Evolutionary conservation across 495 filamentous ascomycete species (phyloP), one percentile per base, ranked within the genome.

Genomic region (Aspergillus heteromorphus): DNA sequence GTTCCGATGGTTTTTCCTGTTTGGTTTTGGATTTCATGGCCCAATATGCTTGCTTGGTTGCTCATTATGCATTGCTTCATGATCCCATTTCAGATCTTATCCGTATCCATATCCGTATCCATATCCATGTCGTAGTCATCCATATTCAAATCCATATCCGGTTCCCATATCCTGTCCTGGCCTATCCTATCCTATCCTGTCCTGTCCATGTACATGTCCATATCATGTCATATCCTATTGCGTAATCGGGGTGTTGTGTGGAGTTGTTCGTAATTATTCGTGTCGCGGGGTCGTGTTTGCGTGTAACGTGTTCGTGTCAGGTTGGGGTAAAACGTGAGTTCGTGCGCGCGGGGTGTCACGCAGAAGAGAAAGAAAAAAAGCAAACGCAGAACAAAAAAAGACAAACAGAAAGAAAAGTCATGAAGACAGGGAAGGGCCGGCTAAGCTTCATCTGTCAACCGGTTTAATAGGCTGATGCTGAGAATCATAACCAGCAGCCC

Each of bases 401-500:
- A 34, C 27, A 45, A 54, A 58, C 53, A 40, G 17, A 40, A 62
- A 31, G 18, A 17, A 38, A 31, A 41, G 13, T 38, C 47, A 51
- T 10, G n/a, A n/a, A n/a, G n/a, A n/a, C n/a, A n/a, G n/a, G n/a
- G n/a, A n/a, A n/a, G n/a, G 16, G 23, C 29, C 10, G 49, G 42
- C 62, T 54, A 69, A 18, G 72, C 71, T 2, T 79, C 77, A 54
- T 81, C 78, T 10, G 78, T 79, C 67, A 81, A 65, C 50, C 75
- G 65, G 23, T 79, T 68, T 63, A 93, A 70, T 25, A 95, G 74
- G 29, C 81, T 79, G 60, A 96, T 90, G 72, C 90, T 95, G 66
- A 96, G 73, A 56, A 95, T 95, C 92, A 97, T 97, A 58, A 97
- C 87, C 34, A 97, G 75, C 68, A 97, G 69, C 20, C 92, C 92